Base-by-base conservation (phyloP, 768 basidiomycete genomes). In the Fomitopsis serialis region DNA sequence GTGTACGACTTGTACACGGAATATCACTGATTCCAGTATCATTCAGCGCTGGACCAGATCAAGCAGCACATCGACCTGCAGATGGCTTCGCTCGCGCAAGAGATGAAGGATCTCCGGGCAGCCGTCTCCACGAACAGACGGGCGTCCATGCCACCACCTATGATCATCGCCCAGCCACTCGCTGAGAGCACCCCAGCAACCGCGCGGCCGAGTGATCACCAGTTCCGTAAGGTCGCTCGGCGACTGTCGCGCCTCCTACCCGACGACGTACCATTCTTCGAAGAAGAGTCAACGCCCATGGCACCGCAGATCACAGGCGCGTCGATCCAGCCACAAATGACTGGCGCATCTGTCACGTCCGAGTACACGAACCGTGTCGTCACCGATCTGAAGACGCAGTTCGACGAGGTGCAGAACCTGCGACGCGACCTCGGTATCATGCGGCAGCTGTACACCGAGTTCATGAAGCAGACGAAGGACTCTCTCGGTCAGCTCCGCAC, bases 1-100 rank as follows among this genome's bases (percentile, higher is more conserved):
- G 1, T 19, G 17, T 42, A 42, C 19, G n/a, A 34, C n/a, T 23
- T 56, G 32, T 6, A 24, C 52, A 23, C 50, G 19, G 6, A 40
- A 17, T 27, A 19, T 52, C 5, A 4, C 42, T 43, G 57, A 43
- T 54, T 32, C 43, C 13, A 59, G 10, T 6, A 23, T 35, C 49
- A 7, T 36, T 19, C 61, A 99, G 96, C 93, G 22, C 84, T 98
- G 51, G 95, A 99, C 70, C 96, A 98, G 67, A 96, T 99, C 68
- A 98, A 96, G 67, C 93, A 98, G 64, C 96, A 99, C 66, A 95
- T 99, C 60, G 96, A 99, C 63, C 63, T 82, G 2, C 94, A 96
- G 62, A 95, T 99, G 56, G 84, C 89, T 0, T 74, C 74, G 0
- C 74, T 99, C 17, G 84, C 91, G 27, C 86, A 87, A 58, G 94